Base-by-base conservation (phyloP, 352 stramenopile genomes). In the Nothophytophthora sp. region DNA sequence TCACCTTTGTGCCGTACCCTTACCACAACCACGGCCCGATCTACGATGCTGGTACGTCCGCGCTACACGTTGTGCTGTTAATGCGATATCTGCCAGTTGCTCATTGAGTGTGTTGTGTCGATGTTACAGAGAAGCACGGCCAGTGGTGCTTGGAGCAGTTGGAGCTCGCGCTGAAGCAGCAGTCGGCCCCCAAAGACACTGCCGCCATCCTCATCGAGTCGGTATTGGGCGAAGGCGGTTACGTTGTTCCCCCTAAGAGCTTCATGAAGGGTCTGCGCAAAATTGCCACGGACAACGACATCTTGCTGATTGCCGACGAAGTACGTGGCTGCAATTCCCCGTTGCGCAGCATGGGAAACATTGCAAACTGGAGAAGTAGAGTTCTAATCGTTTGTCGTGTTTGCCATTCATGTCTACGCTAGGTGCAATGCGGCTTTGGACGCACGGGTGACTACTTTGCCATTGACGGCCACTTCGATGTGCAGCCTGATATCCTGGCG, bases 251-350 rank as follows among this genome's bases (percentile, higher is more conserved):
- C 1, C 86, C 91, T 36, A 95, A 90, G 53, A 83, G 76, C 50
- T 98, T 97, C 74, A 88, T 98, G 81, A 76, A 96, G 65, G 81
- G 82, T 22, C 56, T 98, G 59, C 85, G 87, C 29, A 68, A 86
- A 32, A 92, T 98, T 39, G 98, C 92, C 55, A 76, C 96, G 35
- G 73, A 92, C 24, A 94, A 98, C 59, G 70, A 92, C 52, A 98
- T 98, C 46, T 61, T 98, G 33, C 72, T 98, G 35, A 95, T 98
- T 49, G 76, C 90, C 7, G 95, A 98, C 54, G 92, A 98, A n/a
- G n/a, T n/a, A n/a, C n/a, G n/a, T n/a, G n/a, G n/a, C n/a, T n/a
- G n/a, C n/a, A n/a, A n/a, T n/a, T n/a, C n/a, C n/a, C n/a, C n/a
- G n/a, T n/a, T n/a, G n/a, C n/a, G n/a, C n/a, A n/a, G n/a, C n/a